Conservation (phyloP, 1,284 basidiomycete genomes). For the Xerocomus amazonicus region DNA sequence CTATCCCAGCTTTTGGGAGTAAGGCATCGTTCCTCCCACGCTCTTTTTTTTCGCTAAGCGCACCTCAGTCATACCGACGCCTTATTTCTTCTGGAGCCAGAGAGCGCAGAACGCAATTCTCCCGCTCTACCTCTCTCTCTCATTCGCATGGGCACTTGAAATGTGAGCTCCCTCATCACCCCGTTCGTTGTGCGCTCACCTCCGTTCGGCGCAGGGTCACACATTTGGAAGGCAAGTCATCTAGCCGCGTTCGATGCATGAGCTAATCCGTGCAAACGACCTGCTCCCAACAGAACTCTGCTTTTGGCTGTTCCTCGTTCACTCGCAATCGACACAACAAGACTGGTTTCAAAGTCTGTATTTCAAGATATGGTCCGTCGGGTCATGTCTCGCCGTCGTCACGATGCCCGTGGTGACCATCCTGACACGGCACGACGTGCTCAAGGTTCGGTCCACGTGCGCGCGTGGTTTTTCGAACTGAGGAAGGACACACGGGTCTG, state of each 20-base stretch:
- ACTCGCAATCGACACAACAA: constrained; percentile 53
- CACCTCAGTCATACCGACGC: constrained; percentile 55
- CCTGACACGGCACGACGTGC: constrained; percentile 52
- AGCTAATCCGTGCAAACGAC: constrained; percentile 7
- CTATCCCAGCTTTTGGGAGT: constrained; percentile 48
- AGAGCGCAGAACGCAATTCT: constrained; percentile 47
- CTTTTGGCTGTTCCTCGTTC: constrained; percentile 78
- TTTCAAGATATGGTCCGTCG: constrained; percentile 66
- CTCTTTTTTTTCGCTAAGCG: neutral
- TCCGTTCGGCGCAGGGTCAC: constrained; percentile 51
- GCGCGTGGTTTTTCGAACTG: neutral
- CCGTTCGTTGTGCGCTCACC: neutral
- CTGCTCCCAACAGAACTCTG: constrained; percentile 55
- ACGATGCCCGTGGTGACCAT: constrained; percentile 69
- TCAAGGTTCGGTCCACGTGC: constrained; percentile 44
- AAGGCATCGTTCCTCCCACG: constrained; percentile 24
- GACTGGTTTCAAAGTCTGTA: constrained; percentile 74
- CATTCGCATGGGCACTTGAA: constrained; percentile 67
- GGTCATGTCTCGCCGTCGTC: constrained; percentile 55
- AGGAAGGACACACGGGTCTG: too few species aligned
- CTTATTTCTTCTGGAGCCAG: constrained; percentile 55
- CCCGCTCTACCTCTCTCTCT: constrained; percentile 59
- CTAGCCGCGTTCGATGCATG: neutral
- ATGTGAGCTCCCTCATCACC: constrained; percentile 46
- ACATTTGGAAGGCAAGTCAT: constrained; percentile 64